These are phyloP conservation scores for Pichia sp. DNA, from an alignment of 1,139 yeast species.

Conservation along the genomic window DNA sequence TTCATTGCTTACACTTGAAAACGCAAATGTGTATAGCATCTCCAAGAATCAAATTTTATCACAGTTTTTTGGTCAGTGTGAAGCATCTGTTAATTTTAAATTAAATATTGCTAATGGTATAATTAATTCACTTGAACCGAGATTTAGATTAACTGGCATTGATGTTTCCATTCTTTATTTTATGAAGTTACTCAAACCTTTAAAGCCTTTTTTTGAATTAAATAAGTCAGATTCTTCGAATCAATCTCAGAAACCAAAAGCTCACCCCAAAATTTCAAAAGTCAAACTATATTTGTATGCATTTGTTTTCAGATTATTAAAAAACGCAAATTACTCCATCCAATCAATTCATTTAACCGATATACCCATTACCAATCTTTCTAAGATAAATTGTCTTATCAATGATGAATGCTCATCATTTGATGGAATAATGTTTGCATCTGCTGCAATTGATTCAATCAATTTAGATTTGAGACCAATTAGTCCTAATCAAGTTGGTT, in stretches of 20 bases:
- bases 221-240: neutral
- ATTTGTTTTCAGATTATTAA: conserved; percentile 14
- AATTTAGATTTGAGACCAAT: conserved; percentile 31
- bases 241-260: neutral
- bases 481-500: conserved; percentile 46
- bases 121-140: conserved; percentile 4
- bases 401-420: conserved; percentile 3
- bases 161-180: conserved; percentile 23
- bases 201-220: conserved; percentile 1
- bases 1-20: conserved; percentile 11
- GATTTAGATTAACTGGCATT: conserved; percentile 9
- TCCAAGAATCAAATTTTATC: conserved; percentile 4
- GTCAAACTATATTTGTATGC: conserved; percentile 11
- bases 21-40: conserved; percentile 5
- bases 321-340: conserved; percentile 14
- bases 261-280: neutral
- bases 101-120: conserved; percentile 24
- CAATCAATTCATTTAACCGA: conserved; percentile 18
- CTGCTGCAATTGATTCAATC: conserved; percentile 32
- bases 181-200: conserved; percentile 8
- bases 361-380: conserved; percentile 14
- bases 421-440: conserved; percentile 28
- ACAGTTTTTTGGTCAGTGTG: conserved; percentile 12
- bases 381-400: conserved; percentile 6
- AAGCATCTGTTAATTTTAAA: conserved; percentile 10